A percentile compares a stretch with the other conserved stretches of the same genome.
phyloP scores from a whole-genome alignment of 2,329 filamentous ascomycete genomes.

The Penicillium fuscoglaucum region DNA sequence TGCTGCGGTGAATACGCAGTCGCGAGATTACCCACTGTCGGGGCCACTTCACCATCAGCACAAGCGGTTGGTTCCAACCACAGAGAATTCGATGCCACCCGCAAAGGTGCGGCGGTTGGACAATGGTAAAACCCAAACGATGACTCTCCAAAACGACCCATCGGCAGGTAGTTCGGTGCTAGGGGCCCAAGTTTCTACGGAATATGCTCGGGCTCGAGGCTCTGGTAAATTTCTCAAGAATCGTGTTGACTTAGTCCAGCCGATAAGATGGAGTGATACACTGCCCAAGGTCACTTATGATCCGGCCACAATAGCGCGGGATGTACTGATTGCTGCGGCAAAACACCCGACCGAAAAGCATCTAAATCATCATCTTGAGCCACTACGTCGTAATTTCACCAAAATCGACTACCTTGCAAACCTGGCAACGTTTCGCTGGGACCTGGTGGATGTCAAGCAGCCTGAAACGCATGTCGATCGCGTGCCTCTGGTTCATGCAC shows the following conservation, averaged over 20 bases:
- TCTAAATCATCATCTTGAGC: conserved; percentile 61
- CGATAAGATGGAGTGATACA: conserved; percentile 42
- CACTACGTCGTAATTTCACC: conserved; percentile 45
- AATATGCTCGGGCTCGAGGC: conserved; percentile 1
- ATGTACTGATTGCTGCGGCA: conserved; percentile 62
- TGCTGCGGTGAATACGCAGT: not conserved
- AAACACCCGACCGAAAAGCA: conserved; percentile 60
- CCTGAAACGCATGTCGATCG: not conserved
- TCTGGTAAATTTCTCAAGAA: conserved; percentile 27
- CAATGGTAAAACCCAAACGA: not conserved
- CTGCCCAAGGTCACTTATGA: conserved; percentile 56
- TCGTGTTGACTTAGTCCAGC: conserved; percentile 45
- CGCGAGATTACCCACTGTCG: not conserved
- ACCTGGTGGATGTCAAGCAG: conserved; percentile 52
- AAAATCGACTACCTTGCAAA: conserved; percentile 51
- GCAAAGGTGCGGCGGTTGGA: not conserved
- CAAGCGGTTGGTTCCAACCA: not conserved
- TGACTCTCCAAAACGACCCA: not conserved
- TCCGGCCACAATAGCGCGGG: conserved; percentile 61
- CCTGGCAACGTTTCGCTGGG: conserved; percentile 61
- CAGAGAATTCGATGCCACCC: not conserved
- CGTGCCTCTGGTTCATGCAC: conserved; percentile 16
- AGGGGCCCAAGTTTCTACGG: conserved; percentile 8
- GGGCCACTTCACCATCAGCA: not conserved
- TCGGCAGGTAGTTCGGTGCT: conserved; percentile 7